Evolutionary conservation across 768 basidiomycete species (phyloP).

Genomic region (Leccinellum albellum): DNA sequence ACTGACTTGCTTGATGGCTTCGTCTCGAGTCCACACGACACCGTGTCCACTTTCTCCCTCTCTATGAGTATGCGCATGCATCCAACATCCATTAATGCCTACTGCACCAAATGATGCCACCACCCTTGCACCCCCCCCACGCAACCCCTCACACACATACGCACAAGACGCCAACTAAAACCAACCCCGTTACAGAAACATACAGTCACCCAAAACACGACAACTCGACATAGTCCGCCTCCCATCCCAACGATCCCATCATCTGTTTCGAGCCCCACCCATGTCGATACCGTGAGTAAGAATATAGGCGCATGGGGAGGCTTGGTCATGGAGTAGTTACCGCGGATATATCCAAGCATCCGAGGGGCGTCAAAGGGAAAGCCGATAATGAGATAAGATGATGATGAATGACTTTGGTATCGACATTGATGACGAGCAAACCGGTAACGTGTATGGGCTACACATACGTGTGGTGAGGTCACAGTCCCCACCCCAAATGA

Average conservation of each 20-base stretch:
- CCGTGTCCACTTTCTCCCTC: background rate
- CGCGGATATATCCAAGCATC: slow-evolving; percentile 2
- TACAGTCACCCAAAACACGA: slow-evolving; percentile 4
- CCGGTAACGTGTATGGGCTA: background rate
- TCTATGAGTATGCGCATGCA: background rate
- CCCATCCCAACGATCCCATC: background rate
- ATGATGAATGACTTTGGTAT: background rate
- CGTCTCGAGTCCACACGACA: background rate
- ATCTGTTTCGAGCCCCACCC: slow-evolving; percentile 2
- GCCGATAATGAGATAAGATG: background rate
- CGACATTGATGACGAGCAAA: slow-evolving; percentile 4
- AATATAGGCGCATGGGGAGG: background rate
- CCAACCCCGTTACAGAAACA: background rate
- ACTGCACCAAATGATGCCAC: background rate
- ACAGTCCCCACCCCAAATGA: slow-evolving; percentile 6
- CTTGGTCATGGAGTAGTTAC: background rate
- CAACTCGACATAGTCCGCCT: background rate
- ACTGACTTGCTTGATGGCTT: background rate
- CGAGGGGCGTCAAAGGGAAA: slow-evolving; percentile 3
- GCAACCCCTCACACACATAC: background rate
- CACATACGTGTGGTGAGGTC: slow-evolving; percentile 1
- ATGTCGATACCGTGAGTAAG: background rate
- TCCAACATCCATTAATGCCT: background rate
- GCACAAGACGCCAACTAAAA: background rate
- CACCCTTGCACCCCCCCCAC: background rate